Evolutionary conservation across 202 grass and related monocot genomes (phyloP).

Genomic region (Alloteropsis angusta): DNA sequence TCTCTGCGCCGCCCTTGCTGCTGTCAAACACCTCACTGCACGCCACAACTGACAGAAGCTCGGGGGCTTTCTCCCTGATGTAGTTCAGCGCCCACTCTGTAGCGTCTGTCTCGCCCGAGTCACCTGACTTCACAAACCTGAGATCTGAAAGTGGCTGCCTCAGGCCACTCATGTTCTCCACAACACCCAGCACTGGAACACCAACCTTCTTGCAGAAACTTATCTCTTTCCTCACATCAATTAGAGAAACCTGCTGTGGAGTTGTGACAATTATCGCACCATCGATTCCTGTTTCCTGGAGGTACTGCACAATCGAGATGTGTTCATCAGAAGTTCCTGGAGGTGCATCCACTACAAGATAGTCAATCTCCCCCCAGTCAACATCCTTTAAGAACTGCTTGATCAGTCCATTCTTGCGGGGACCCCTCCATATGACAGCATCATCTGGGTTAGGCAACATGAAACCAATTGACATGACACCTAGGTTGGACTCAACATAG

Average conservation of each 20-base stretch:
- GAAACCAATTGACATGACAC: conserved; percentile 79
- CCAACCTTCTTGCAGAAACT: conserved; percentile 89
- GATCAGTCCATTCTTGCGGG: conserved; percentile 72
- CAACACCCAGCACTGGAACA: conserved; percentile 63
- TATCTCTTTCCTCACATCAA: conserved; percentile 88
- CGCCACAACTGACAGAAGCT: conserved; percentile 47
- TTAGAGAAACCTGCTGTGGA: conserved; percentile 82
- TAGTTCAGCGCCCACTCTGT: conserved; percentile 68
- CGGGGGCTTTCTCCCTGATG: conserved; percentile 64
- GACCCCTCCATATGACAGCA: conserved; percentile 82
- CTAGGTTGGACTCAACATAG: conserved; percentile 71
- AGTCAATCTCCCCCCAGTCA: conserved; percentile 74
- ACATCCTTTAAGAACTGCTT: conserved; percentile 86
- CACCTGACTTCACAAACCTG: conserved; percentile 55
- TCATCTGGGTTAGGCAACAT: conserved; percentile 65
- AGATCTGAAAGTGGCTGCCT: conserved; percentile 60
- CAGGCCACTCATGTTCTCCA: conserved; percentile 95
- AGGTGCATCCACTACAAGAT: conserved; percentile 81
- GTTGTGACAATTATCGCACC: conserved; percentile 90
- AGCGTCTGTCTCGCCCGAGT: conserved; percentile 50
- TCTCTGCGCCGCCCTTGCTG: conserved; percentile 61
- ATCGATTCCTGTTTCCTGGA: conserved; percentile 70
- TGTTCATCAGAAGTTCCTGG: conserved; percentile 95
- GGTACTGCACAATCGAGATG: conserved; percentile 83
- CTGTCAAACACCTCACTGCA: conserved; percentile 89